Percentiles rank a stretch among this genome's conserved stretches.
Conservation (phyloP, 2,329 filamentous ascomycete genomes). For the Myriosclerotinia duriaeana region DNA sequence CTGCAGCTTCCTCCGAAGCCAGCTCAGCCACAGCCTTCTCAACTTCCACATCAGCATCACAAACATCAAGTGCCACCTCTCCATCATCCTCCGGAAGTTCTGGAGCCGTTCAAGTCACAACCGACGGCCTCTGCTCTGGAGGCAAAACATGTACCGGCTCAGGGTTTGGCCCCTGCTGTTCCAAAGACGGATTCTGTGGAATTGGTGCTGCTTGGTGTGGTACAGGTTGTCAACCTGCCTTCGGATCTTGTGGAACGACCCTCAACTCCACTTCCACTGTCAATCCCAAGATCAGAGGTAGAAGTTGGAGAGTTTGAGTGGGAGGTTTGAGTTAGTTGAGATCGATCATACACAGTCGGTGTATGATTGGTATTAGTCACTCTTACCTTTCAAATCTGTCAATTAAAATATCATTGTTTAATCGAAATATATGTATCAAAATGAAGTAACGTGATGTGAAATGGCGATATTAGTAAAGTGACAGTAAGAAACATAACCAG, state of each 20-base stretch:
- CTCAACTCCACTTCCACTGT: conserved; percentile 20
- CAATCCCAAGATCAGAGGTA: conserved; percentile 9
- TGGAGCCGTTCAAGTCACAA: conserved; percentile 9
- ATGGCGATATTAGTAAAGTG: not conserved
- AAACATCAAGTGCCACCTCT: conserved; percentile 1
- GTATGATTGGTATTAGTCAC: not conserved
- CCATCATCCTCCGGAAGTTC: conserved; percentile 19
- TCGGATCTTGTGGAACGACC: conserved; percentile 26
- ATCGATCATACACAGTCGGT: not conserved
- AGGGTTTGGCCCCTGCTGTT: conserved; percentile 29
- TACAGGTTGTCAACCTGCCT: conserved; percentile 28
- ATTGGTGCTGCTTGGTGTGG: conserved; percentile 25
- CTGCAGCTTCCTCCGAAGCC: not conserved
- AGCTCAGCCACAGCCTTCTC: not conserved
- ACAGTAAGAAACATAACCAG: not conserved
- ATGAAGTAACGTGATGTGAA: not conserved
- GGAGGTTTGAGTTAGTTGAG: not conserved
- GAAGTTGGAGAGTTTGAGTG: conserved; percentile 8
- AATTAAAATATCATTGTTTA: not conserved
- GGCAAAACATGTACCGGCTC: conserved; percentile 28
- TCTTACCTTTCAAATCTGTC: not conserved
- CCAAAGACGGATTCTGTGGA: conserved; percentile 28
- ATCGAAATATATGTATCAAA: not conserved
- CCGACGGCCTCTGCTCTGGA: conserved; percentile 26
- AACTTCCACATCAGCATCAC: conserved; percentile 1